phyloP scores from a whole-genome alignment of 257 asterid species.

The Ophiorrhiza pumila region DNA sequence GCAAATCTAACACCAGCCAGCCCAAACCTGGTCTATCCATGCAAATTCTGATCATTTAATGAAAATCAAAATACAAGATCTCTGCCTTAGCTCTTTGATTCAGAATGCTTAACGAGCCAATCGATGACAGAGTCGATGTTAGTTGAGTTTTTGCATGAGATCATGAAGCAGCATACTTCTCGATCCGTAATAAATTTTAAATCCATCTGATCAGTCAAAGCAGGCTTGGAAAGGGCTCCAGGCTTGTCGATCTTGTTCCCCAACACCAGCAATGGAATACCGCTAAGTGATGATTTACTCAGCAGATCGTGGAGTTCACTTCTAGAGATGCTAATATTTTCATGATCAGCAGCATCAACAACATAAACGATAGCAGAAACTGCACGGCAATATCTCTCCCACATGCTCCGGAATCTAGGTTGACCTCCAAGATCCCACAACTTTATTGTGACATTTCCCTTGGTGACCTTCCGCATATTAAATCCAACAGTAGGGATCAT shows the following conservation, averaged over 20 bases:
- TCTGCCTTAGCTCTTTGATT: slow-evolving; percentile 72
- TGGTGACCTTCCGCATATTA: slow-evolving; percentile 93
- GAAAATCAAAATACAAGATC: background rate
- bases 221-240: slow-evolving; percentile 70
- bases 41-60: slow-evolving; percentile 6
- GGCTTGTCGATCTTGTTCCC: slow-evolving; percentile 94
- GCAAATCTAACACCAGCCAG: slow-evolving; percentile 17
- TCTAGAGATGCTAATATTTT: slow-evolving; percentile 70
- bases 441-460: slow-evolving; percentile 95
- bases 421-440: slow-evolving; percentile 99
- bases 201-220: slow-evolving; percentile 86
- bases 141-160: slow-evolving; percentile 94
- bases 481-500: slow-evolving; percentile 99
- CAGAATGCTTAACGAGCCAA: slow-evolving; percentile 94
- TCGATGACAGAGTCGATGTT: slow-evolving; percentile 94
- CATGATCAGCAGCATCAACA: slow-evolving; percentile 96
- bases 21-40: slow-evolving; percentile 8
- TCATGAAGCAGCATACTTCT: slow-evolving; percentile 98
- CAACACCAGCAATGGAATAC: slow-evolving; percentile 85
- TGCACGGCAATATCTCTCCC: slow-evolving; percentile 98
- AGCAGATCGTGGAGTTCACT: slow-evolving; percentile 88
- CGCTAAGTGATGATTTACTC: slow-evolving; percentile 80
- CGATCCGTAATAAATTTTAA: slow-evolving; percentile 73
- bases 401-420: slow-evolving; percentile 95
- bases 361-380: slow-evolving; percentile 99